These are phyloP conservation scores for Selenicereus undatus DNA, from an alignment of 148 eudicot species.

Conservation along the genomic window DNA sequence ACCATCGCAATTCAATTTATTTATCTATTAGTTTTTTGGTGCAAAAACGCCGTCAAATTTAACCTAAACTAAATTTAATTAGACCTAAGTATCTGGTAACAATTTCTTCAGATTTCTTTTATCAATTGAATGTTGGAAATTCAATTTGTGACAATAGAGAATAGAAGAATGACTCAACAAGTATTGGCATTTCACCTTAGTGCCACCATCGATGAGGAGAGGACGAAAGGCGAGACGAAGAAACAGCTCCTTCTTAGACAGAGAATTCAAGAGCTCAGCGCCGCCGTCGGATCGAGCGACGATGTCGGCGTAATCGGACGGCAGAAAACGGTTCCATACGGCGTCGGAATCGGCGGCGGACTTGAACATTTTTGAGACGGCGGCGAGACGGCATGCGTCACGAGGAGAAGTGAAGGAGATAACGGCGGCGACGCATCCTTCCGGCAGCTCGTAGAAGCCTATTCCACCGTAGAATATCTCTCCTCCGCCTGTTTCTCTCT, in stretches of 20 bases:
- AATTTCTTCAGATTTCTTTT: no score
- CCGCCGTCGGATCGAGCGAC: constrained; percentile 28
- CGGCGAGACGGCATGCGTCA: constrained; percentile 37
- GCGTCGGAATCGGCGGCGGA: constrained; percentile 49
- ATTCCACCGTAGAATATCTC: neutral
- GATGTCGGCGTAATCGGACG: constrained; percentile 42
- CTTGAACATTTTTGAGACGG: constrained; percentile 35
- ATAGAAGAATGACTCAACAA: no score
- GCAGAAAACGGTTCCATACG: constrained; percentile 49
- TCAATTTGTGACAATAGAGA: no score
- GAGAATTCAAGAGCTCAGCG: constrained; percentile 3
- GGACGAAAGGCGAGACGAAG: constrained; percentile 39
- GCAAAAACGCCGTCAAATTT: no score
- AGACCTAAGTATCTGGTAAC: no score
- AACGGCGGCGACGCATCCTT: constrained; percentile 39
- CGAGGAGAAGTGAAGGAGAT: constrained; percentile 35
- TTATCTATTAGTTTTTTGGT: no score
- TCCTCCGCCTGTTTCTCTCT: neutral
- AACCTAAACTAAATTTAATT: no score
- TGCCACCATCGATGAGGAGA: constrained; percentile 47
- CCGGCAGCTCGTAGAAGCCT: constrained; percentile 31
- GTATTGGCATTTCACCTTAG: constrained; percentile 36
- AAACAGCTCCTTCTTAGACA: constrained; percentile 43
- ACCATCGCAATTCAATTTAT: neutral
- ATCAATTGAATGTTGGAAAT: no score